Evolutionary conservation across 1,284 basidiomycete genomes (phyloP), one percentile per base, ranked within the genome.

Genomic region (Athelia sp.): DNA sequence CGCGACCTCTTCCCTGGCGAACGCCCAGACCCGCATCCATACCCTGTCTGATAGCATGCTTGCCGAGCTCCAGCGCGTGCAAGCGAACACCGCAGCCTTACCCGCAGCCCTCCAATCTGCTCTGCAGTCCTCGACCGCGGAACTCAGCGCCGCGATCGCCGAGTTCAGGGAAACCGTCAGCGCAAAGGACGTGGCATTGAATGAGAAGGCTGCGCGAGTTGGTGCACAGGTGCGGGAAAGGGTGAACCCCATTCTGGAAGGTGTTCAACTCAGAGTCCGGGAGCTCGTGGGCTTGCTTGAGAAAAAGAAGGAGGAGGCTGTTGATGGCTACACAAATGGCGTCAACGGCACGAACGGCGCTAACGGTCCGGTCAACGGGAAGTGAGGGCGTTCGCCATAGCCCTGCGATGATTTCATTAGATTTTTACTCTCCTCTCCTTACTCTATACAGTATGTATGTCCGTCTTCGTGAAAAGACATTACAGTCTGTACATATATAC

Each of bases 11-110:
- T 78, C 80, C 51, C 62, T 79, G 40, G 61, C 63, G 3, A 67
- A 69, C 38, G 78, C 79, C 8, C 79, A 83, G 54, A 60, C 70
- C 34, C 67, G 78, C 60, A 62, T 84, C 38, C 74, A 82, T 57
- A 53, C 67, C 2, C 75, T 87, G 32, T 83, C 82, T 44, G 77
- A 84, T 52, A 78, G 66, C 44, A 81, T 89, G 80, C 64, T 87
- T 43, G 48, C 61, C 19, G 82, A 88, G 56, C 72, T 89, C 42
- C 76, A 81, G 55, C 80, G 76, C 50, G 70, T 89, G 42, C 85
- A 86, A 61, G 59, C 73, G 13, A 81, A 84, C 14, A 78, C 81
- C 26, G 61, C 75, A 3, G 62, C 75, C 3, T 71, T 86, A 38
- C 75, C 82, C 6, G 62, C 15, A 4, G 36, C 21, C 6, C 15